Base-by-base conservation (phyloP, 75 land plant species). In the Cryptomeria japonica region DNA sequence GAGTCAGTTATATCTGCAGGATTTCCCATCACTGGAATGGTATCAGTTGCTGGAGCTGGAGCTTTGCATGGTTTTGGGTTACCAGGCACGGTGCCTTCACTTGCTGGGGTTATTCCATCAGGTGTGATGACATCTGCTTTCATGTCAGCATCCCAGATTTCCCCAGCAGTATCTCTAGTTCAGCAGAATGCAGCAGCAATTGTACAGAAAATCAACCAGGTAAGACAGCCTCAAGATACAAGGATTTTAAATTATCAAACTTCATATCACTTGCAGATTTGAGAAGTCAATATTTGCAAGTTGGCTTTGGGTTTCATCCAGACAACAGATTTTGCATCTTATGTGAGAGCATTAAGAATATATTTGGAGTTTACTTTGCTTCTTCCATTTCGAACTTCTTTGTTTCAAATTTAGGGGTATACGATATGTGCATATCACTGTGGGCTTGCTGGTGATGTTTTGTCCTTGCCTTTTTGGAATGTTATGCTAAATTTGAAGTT, bases 191-290 rank as follows among this genome's bases (percentile, higher is more conserved):
- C 94, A 37, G 91, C 89, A 76, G 90, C 93, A n/a, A 86, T 93
- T 25, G 90, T 93, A 14, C 97, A 94, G 73, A 96, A 96, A 87
- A 53, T 92, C 31, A 92, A 89, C 88, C 96, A 92, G 87, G 97
- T 92, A 31, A 85, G 82, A 42, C 19, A n/a, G 47, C 3, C 8
- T 80, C 47, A 44, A 31, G 18, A 85, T 25, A 39, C 9, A 11
- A 41, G 75, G 14, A 31, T 76, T 85, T 70, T 36, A 38, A 85
- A n/a, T 55, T 85, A 4, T 61, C 9, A 5, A 55, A 55, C 25
- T 28, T 41, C 12, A 39, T 2, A 41, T 41, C 38, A 3, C 28
- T 42, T 80, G 28, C 49, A 9, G 84, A 28, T 72, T 10, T 72
- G 32, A 72, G 34, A 72, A 72, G 8, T 25, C 10, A 9, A 46